Percentiles rank a stretch among this genome's conserved stretches.
phyloP scores from a whole-genome alignment of 1,284 basidiomycete genomes.

The Marasmius sp. region DNA sequence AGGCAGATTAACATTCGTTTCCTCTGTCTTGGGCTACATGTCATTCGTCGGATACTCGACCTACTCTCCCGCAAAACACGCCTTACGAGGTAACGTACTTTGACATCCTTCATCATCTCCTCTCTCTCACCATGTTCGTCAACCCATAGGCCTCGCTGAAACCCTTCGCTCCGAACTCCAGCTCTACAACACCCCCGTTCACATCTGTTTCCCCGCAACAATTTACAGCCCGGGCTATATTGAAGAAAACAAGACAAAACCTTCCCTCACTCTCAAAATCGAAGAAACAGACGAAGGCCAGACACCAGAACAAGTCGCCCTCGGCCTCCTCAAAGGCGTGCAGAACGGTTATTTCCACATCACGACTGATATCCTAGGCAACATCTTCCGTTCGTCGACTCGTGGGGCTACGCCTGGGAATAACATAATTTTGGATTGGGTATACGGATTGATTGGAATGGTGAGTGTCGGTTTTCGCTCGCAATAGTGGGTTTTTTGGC shows the following conservation, averaged over 20 bases:
- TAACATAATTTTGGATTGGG: slow-evolving; percentile 56
- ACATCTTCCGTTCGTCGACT: slow-evolving; percentile 68
- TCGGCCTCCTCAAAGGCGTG: slow-evolving; percentile 48
- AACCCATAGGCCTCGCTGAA: slow-evolving; percentile 75
- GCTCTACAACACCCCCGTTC: slow-evolving; percentile 80
- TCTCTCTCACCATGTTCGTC: too few relatives aligned
- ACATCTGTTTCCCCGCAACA: slow-evolving; percentile 87
- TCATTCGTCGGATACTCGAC: slow-evolving; percentile 1
- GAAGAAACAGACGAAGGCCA: slow-evolving; percentile 77
- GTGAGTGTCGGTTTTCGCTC: slow-evolving; percentile 20
- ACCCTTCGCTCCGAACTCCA: slow-evolving; percentile 83
- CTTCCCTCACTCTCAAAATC: slow-evolving; percentile 75
- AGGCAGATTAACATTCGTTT: background rate
- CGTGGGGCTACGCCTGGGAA: slow-evolving; percentile 70
- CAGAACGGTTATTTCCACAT: slow-evolving; percentile 77
- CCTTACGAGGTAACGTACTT: background rate
- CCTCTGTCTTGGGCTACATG: slow-evolving; percentile 1
- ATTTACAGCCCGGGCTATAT: slow-evolving; percentile 84
- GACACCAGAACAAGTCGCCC: slow-evolving; percentile 47
- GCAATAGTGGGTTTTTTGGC: background rate
- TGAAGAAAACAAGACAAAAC: slow-evolving; percentile 83
- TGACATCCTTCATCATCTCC: background rate
- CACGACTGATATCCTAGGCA: slow-evolving; percentile 67
- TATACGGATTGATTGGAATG: slow-evolving; percentile 40
- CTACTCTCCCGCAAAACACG: background rate